phyloP scores from a whole-genome alignment of 257 asterid genomes.

The Solanum pimpinellifolium region DNA sequence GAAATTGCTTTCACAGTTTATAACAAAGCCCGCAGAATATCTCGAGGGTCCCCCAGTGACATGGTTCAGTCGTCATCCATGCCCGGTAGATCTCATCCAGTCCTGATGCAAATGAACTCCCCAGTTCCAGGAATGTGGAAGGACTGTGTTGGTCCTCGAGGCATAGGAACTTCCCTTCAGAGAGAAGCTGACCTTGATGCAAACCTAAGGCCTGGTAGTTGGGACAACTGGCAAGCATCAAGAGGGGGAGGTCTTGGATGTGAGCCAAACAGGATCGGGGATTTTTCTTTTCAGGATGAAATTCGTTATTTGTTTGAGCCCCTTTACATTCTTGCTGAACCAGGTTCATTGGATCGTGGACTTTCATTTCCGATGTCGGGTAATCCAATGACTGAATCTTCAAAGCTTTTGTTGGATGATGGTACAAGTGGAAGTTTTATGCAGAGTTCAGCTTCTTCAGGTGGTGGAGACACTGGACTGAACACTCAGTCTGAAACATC shows the following conservation, averaged over 20 bases:
- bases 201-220: conserved; percentile 68
- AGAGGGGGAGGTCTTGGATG: conserved; percentile 68
- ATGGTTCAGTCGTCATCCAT: conserved; percentile 33
- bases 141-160: conserved; percentile 72
- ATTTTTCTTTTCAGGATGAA: conserved; percentile 55
- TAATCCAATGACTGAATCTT: conserved; percentile 42
- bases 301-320: conserved; percentile 88
- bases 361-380: conserved; percentile 55
- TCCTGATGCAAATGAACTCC: conserved; percentile 63
- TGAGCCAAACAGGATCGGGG: conserved; percentile 63
- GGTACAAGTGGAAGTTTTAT: conserved; percentile 59
- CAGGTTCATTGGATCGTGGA: conserved; percentile 90
- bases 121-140: conserved; percentile 89
- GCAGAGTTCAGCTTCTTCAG: conserved; percentile 62
- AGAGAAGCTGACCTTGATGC: conserved; percentile 88
- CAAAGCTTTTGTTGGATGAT: conserved; percentile 64
- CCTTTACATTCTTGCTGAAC: conserved; percentile 83
- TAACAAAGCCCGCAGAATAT: conserved; percentile 81
- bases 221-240: conserved; percentile 94
- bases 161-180: conserved; percentile 55
- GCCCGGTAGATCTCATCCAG: conserved; percentile 66
- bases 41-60: conserved; percentile 65
- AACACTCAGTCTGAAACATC: conserved; percentile 49
- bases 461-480: conserved; percentile 63
- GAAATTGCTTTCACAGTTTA: conserved; percentile 95